Base-by-base conservation (phyloP, 768 basidiomycete species). In the Hericium rajendrae region DNA sequence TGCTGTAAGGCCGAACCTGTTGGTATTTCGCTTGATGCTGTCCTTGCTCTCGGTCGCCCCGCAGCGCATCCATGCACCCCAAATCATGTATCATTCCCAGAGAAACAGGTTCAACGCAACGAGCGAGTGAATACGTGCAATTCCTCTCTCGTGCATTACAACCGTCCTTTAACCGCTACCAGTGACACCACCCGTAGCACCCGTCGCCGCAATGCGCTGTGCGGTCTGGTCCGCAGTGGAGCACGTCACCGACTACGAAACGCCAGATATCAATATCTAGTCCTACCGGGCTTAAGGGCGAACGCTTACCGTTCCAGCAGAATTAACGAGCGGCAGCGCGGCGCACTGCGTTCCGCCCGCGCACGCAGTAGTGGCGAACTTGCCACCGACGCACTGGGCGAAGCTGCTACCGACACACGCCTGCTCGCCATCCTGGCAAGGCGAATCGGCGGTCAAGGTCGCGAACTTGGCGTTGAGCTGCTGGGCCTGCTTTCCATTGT, bases 401-500 rank as follows among this genome's bases (percentile, higher is more conserved):
- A 67, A 67, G 1, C 16, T 20, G 18, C 62, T 59, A 9, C 52
- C 48, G 18, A 66, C 56, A 52, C 66, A 67, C 2, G 63, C 66
- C 48, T 66, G 57, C 8, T 65, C 65, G 18, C 63, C 56, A 12
- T 51, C 50, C 26, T 46, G 60, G 64, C 69, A 70, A 4, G 66
- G 54, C 6, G 62, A 58, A 60, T 32, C 53, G 0, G 67, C 65
- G 28, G 64, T 67, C 51, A 72, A 65, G 18, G 59, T 41, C 5
- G 66, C 61, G 59, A 70, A 71, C 59, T 70, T 59, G 16, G 68
- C 67, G 63, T 71, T 72, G 40, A 66, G 67, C 39, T 62, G 59
- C 64, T 72, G 70, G 11, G 71, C 71, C 51, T 63, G 66, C 57
- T 68, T 61, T 37, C 66, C 71, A 63, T 72, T 72, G 57, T 68